Base-by-base conservation (phyloP, 495 filamentous ascomycete species). In the Bombardia bombarda region DNA sequence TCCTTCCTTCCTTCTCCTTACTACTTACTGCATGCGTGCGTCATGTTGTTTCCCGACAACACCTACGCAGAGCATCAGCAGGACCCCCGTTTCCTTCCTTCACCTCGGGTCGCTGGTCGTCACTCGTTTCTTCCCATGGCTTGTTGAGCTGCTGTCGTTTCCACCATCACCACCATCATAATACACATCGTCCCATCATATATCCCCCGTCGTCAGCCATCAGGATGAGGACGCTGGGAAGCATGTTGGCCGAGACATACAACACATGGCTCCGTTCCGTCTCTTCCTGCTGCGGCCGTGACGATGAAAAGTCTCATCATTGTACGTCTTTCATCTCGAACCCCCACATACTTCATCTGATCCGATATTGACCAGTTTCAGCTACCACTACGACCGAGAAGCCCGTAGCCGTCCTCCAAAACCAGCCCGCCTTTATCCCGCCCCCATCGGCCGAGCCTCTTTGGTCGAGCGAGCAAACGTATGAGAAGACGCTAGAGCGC, bases 241-340 rank as follows among this genome's bases (percentile, higher is more conserved):
- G 54, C 50, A 64, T 66, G 49, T 43, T 69, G 32, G 51, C 56
- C 48, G 65, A 63, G 43, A 52, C 58, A 16, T 62, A 61, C 47
- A 50, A 57, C 34, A 64, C 63, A 32, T 72, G 63, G 66, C 57
- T 68, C 25, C 46, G 45, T 50, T 67, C 58, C 41, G 23, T 71
- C 40, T 52, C 58, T 40, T 56, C 60, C 26, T 74, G 69, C 38
- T 72, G 68, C 49, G 54, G 62, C 36, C 13, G n/a, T n/a, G 10
- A 49, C 20, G 61, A 61, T 43, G 58, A 67, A 52, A 67, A 61
- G 61, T 40, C 57, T 57, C 53, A 49, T 39, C 48, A 48, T 17
- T 40, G 51, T 55, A 52, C 53, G 56, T 61, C 26, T 9, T 8
- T 39, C 34, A 24, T 21, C 10, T 18, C 22, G 32, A 7, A 18